phyloP scores from a whole-genome alignment of 352 stramenopile genomes.

The Phytophthora brassicae region DNA sequence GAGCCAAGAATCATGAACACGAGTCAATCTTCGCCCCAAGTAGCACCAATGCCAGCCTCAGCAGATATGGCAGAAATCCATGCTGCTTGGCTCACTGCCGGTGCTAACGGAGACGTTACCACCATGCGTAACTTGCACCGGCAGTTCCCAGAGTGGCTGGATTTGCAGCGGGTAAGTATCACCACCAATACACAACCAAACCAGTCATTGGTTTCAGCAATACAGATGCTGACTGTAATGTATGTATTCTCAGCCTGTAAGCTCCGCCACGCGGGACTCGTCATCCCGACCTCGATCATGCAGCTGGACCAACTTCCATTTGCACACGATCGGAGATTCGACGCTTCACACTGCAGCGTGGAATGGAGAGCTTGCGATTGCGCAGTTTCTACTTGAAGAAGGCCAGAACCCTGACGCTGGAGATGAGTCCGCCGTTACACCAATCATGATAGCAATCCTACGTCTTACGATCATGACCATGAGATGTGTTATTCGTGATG shows the following conservation, averaged over 20 bases:
- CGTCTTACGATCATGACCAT: slow-evolving; percentile 20
- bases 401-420: slow-evolving; percentile 19
- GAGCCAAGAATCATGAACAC: not conserved
- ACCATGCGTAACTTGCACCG: slow-evolving; percentile 13
- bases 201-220: not conserved
- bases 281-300: not conserved
- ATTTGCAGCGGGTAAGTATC: slow-evolving; percentile 23
- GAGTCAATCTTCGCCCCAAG: not conserved
- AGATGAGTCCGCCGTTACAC: slow-evolving; percentile 21
- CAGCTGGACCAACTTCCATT: slow-evolving; percentile 14
- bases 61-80: slow-evolving; percentile 11
- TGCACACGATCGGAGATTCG: slow-evolving; percentile 8
- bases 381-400: slow-evolving; percentile 16
- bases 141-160: slow-evolving; percentile 24
- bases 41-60: not conserved
- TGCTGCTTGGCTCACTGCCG: slow-evolving; percentile 21
- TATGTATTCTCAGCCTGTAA: not conserved
- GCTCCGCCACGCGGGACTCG: not conserved
- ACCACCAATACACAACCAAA: not conserved
- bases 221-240: not conserved
- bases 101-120: slow-evolving; percentile 13
- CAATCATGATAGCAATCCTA: slow-evolving; percentile 26
- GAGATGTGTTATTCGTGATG: slow-evolving; percentile 24
- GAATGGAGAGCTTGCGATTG: slow-evolving; percentile 10
- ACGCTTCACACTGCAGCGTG: slow-evolving; percentile 15